Base-by-base conservation (phyloP, 768 basidiomycete species). In the Phylloporus arenicola region DNA sequence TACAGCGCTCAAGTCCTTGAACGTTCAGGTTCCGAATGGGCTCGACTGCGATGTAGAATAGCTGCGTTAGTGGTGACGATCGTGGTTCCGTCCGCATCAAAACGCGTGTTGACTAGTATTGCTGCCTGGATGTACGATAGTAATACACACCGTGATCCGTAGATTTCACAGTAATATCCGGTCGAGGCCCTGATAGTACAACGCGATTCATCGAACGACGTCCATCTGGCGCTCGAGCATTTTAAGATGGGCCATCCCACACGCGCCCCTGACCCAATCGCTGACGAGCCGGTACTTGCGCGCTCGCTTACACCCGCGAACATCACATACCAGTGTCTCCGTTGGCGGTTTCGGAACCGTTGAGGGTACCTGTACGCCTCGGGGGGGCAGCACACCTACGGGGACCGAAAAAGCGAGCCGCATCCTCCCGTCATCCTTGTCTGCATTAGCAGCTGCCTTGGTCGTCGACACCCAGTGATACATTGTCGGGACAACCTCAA, bases 391-490 rank as follows among this genome's bases (percentile, higher is more conserved):
- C 6, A 56, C 60, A n/a, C 62, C 57, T 1, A 64, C 47, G 6
- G 83, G 84, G 1, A 85, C 74, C 0, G 79, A 79, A 57, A 86
- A 80, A 5, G 76, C 72, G 41, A 84, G 63, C 24, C 53, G 61
- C 76, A 83, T 75, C 30, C 16, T 42, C 25, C 39, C 45, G 19
- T 53, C 52, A 1, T 41, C 51, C n/a, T 48, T 29, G 4, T 57
- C 45, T 10, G 6, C 45, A 3, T 51, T 48, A 2, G 48, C 29
- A 2, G 39, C 44, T 7, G 58, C 34, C 39, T 74, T 75, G 19
- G 77, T 69, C 2, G 79, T 82, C 4, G 85, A 87, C 1, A 86
- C 67, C 86, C 86, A 90, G 25, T 86, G 77, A 57, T 82, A 87
- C 80, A 80, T 83, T 4, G 75, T 79, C 2, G 88, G 75, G 1